Conservation (phyloP, 805 yeast species). For the Candida loeiensis region DNA sequence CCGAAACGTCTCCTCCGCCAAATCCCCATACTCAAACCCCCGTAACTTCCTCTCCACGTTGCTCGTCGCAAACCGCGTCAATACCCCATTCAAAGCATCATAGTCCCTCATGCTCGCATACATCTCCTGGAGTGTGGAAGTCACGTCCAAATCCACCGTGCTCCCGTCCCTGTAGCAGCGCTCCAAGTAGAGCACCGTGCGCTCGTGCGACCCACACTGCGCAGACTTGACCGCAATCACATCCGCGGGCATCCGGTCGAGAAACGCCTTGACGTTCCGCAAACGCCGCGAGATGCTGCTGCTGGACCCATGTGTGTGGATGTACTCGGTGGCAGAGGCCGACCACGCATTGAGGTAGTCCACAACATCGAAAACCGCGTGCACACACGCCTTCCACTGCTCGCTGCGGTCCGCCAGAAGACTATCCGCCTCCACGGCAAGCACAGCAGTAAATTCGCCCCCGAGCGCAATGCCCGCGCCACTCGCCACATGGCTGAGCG, state of each 20-base stretch:
- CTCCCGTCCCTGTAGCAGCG: constrained; percentile 53
- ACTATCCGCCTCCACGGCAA: constrained; percentile 41
- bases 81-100: constrained; percentile 85
- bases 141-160: constrained; percentile 35
- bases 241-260: constrained; percentile 59
- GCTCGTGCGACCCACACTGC: constrained; percentile 79
- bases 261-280: constrained; percentile 42
- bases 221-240: constrained; percentile 74
- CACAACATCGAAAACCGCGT: constrained; percentile 69
- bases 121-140: constrained; percentile 62
- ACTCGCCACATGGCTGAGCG: constrained; percentile 58
- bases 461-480: constrained; percentile 17
- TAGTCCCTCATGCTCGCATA: constrained; percentile 85
- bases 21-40: constrained; percentile 77
- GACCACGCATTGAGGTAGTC: constrained; percentile 84
- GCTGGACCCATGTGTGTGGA: constrained; percentile 17
- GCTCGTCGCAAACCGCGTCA: constrained; percentile 66
- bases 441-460: constrained; percentile 57
- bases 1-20: constrained; percentile 72
- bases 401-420: constrained; percentile 54
- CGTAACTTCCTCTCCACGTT: constrained; percentile 71
- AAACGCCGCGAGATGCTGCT: constrained; percentile 9
- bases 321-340: constrained; percentile 34
- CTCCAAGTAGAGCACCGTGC: constrained; percentile 84
- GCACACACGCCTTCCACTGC: constrained; percentile 60